These are phyloP conservation scores for Tieghemiomyces parasiticus DNA, from an alignment of 192 early-diverging fungal genomes.

Conservation along the genomic window DNA sequence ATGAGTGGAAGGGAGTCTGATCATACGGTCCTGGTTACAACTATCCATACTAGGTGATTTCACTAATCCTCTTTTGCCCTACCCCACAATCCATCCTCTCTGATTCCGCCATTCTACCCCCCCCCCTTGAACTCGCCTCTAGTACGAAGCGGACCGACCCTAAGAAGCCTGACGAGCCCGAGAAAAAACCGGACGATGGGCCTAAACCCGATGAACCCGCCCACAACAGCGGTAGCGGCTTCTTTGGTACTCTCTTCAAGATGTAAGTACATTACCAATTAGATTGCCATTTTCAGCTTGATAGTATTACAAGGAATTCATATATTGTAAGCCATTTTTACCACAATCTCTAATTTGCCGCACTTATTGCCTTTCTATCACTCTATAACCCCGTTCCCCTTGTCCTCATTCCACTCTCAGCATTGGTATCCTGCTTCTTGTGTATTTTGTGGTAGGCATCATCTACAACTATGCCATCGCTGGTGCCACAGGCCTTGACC, in stretches of 20 bases:
- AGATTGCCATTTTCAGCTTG: neutral
- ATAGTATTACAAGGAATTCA: neutral
- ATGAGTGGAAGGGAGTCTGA: too few relatives aligned
- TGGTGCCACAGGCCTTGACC: conserved; percentile 23
- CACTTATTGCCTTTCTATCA: neutral
- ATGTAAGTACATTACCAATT: conserved; percentile 10
- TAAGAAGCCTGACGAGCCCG: conserved; percentile 12
- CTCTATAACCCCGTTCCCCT: neutral
- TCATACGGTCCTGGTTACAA: too few relatives aligned
- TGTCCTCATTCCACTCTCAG: too few relatives aligned
- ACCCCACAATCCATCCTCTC: too few relatives aligned
- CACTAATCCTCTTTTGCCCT: too few relatives aligned
- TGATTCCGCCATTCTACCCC: too few relatives aligned
- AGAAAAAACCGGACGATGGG: conserved; percentile 11
- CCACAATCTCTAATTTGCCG: too few relatives aligned
- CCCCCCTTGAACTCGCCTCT: too few relatives aligned
- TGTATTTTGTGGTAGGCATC: conserved; percentile 28
- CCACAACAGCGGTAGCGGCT: conserved; percentile 14
- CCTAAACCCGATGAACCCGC: neutral
- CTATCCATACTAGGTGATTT: too few relatives aligned
- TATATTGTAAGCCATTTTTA: too few relatives aligned
- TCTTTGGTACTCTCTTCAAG: conserved; percentile 23
- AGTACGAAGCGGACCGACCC: conserved; percentile 12
- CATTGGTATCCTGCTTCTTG: conserved; percentile 12
- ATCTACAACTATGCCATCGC: conserved; percentile 26